These are phyloP conservation scores for Cylindrotheca fusiformis DNA, from an alignment of 108 stramenopile species.

Conservation along the genomic window DNA sequence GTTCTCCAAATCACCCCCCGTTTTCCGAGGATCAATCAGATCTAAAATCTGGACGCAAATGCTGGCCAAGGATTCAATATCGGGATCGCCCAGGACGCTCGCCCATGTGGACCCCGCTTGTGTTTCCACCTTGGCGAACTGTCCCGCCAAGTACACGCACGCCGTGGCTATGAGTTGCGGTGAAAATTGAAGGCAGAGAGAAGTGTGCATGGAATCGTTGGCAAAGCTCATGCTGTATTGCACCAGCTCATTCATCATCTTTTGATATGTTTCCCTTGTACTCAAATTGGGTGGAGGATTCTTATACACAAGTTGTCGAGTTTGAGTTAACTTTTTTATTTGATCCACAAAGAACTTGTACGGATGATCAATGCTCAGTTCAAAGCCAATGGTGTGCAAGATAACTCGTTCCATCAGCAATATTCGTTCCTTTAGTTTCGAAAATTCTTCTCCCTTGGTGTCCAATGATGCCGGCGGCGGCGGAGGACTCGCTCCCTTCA, in stretches of 20 bases:
- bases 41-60: conserved; percentile 58
- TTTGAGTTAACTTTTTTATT: conserved; percentile 52
- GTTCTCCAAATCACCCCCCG: conserved; percentile 33
- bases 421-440: conserved; percentile 77
- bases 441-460: conserved; percentile 71
- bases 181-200: conserved; percentile 71
- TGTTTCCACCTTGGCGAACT: conserved; percentile 51
- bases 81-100: conserved; percentile 41
- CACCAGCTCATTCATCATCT: conserved; percentile 66
- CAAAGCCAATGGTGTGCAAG: conserved; percentile 87
- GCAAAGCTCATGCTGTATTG: conserved; percentile 87
- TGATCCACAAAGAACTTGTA: conserved; percentile 78
- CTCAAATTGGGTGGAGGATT: conserved; percentile 7
- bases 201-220: conserved; percentile 83
- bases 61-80: conserved; percentile 32
- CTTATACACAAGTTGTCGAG: conserved; percentile 52
- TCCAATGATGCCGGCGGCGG: conserved; percentile 41
- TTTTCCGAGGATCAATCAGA: conserved; percentile 49
- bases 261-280: conserved; percentile 24
- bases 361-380: conserved; percentile 80
- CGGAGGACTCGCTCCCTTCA: conserved; percentile 10
- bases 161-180: conserved; percentile 66
- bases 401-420: conserved; percentile 83
- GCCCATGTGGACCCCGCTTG: conserved; percentile 41
- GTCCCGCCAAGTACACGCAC: conserved; percentile 67